phyloP scores from a whole-genome alignment of 1,139 yeast species.

The Torulaspora pretoriensis region DNA sequence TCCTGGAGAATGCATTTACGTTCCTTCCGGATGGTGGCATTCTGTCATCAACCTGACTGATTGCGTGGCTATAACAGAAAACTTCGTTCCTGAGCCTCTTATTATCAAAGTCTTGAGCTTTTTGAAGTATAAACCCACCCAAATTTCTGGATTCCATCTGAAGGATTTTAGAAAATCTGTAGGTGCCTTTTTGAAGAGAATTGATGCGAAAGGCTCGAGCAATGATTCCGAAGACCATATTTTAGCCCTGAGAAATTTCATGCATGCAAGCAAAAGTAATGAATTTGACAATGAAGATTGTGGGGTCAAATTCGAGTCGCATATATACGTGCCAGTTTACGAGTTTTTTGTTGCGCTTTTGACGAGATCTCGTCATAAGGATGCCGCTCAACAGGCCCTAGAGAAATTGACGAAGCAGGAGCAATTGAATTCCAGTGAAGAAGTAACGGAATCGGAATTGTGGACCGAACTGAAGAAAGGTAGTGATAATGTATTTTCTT shows the following conservation, averaged over 20 bases:
- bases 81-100: conserved; percentile 68
- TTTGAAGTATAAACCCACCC: conserved; percentile 60
- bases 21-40: conserved; percentile 98
- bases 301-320: conserved; percentile 37
- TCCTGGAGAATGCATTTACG: conserved; percentile 82
- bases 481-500: conserved; percentile 26
- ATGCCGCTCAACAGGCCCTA: conserved; percentile 39
- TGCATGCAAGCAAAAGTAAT: conserved; percentile 24
- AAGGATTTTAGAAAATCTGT: conserved; percentile 45
- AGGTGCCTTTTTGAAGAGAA: conserved; percentile 28
- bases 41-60: conserved; percentile 78
- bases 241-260: conserved; percentile 26
- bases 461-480: conserved; percentile 33
- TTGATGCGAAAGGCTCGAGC: conserved; percentile 4
- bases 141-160: conserved; percentile 74
- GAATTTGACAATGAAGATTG: conserved; percentile 39
- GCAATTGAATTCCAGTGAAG: conserved; percentile 25
- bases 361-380: conserved; percentile 29
- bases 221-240: conserved; percentile 17
- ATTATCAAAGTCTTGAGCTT: conserved; percentile 61
- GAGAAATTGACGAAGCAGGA: conserved; percentile 37
- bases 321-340: conserved; percentile 49
- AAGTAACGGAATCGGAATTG: conserved; percentile 28
- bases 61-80: conserved; percentile 77
- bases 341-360: conserved; percentile 52